A percentile compares a stretch with the other conserved stretches of the same genome.
phyloP scores from a whole-genome alignment of 441 rosid species.

The Brassica hybrid region DNA sequence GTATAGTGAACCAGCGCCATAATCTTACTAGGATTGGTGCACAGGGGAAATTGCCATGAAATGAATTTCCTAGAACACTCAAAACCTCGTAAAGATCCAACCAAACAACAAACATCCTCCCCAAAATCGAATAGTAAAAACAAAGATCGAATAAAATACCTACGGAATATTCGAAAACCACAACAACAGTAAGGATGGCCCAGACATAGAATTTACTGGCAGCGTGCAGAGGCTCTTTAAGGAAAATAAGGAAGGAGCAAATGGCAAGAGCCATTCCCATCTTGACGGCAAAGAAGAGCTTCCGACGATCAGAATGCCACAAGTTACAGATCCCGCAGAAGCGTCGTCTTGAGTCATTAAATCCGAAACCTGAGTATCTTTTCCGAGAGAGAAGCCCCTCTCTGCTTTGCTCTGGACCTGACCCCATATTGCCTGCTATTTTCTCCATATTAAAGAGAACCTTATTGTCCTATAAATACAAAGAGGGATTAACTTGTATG shows the following conservation, averaged over 20 bases:
- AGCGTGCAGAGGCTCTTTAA: constrained; percentile 54
- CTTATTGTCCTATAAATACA: constrained; percentile 1
- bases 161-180: constrained; percentile 81
- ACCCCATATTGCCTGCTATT: constrained; percentile 51
- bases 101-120: background rate
- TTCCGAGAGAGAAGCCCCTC: constrained; percentile 58
- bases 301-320: constrained; percentile 65
- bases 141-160: constrained; percentile 44
- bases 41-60: background rate
- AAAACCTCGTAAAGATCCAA: background rate
- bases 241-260: constrained; percentile 59
- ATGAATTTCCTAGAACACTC: background rate
- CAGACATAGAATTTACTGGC: constrained; percentile 70
- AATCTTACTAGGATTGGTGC: background rate
- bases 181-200: constrained; percentile 86
- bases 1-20: background rate
- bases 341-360: constrained; percentile 26
- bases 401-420: constrained; percentile 54
- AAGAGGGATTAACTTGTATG: background rate
- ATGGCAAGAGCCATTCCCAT: constrained; percentile 70
- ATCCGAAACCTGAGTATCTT: constrained; percentile 50
- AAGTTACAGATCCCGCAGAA: constrained; percentile 40
- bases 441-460: constrained; percentile 4
- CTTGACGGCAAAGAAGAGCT: constrained; percentile 61
- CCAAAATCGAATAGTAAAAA: background rate